These are phyloP conservation scores for Pleurotus pulmonarius DNA, from an alignment of 768 basidiomycete species.

Conservation along the genomic window DNA sequence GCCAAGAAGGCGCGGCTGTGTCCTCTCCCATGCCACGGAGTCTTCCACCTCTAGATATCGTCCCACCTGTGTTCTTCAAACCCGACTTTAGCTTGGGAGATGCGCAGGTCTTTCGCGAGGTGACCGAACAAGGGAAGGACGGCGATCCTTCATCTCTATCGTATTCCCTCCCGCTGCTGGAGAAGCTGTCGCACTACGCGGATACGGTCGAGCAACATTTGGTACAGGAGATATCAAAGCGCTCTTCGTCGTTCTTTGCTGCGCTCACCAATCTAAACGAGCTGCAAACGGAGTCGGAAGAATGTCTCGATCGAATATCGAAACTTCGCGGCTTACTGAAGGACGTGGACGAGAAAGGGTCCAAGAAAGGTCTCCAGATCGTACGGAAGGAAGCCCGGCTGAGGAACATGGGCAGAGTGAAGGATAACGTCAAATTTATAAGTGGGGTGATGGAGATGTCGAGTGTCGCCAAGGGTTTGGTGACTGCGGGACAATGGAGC, in stretches of 20 bases:
- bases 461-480: slow-evolving; percentile 64
- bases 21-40: slow-evolving; percentile 24
- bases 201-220: slow-evolving; percentile 95
- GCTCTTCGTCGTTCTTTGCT: slow-evolving; percentile 93
- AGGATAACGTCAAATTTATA: slow-evolving; percentile 61
- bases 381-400: slow-evolving; percentile 63
- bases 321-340: slow-evolving; percentile 67
- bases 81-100: slow-evolving; percentile 77
- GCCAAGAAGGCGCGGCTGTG: slow-evolving; percentile 30
- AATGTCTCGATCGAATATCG: slow-evolving; percentile 74
- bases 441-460: slow-evolving; percentile 76
- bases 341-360: slow-evolving; percentile 73
- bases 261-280: slow-evolving; percentile 93
- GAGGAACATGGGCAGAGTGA: slow-evolving; percentile 54
- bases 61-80: slow-evolving; percentile 82
- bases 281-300: slow-evolving; percentile 83
- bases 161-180: slow-evolving; percentile 72
- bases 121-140: slow-evolving; percentile 55
- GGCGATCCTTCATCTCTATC: slow-evolving; percentile 62
- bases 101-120: slow-evolving; percentile 69
- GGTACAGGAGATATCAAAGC: slow-evolving; percentile 84
- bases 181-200: slow-evolving; percentile 87
- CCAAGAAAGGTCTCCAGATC: slow-evolving; percentile 75
- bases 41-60: slow-evolving; percentile 67
- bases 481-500: slow-evolving; percentile 85